These are phyloP conservation scores for Backusella psychrophila DNA, from an alignment of 192 early-diverging fungal species.

Conservation along the genomic window DNA sequence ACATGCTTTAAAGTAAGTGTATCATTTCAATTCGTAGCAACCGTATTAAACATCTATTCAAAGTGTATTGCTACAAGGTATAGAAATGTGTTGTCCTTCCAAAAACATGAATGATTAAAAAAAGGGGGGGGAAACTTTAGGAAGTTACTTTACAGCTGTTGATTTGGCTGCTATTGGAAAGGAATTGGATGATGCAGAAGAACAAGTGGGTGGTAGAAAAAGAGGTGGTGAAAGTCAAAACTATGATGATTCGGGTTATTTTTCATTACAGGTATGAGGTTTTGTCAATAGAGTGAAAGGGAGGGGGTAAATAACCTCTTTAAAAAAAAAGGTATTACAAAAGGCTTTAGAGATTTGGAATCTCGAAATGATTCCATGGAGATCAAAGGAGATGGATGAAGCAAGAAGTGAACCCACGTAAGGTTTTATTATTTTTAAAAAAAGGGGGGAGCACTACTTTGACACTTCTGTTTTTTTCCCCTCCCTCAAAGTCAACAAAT, in stretches of 20 bases:
- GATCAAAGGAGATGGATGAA: slow-evolving; percentile 38
- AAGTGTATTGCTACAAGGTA: slow-evolving; percentile 14
- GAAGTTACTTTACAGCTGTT: slow-evolving; percentile 71
- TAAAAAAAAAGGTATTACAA: slow-evolving; percentile 43
- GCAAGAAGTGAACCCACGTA: slow-evolving; percentile 57
- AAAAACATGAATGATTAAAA: background rate
- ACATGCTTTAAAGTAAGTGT: slow-evolving; percentile 64
- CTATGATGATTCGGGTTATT: slow-evolving; percentile 68
- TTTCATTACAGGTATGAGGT: slow-evolving; percentile 58
- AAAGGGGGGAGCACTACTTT: background rate
- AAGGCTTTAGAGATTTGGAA: slow-evolving; percentile 57
- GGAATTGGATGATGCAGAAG: slow-evolving; percentile 65
- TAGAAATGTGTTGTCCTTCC: background rate
- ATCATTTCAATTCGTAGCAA: background rate
- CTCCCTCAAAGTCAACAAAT: slow-evolving; percentile 38
- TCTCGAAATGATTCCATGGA: slow-evolving; percentile 57
- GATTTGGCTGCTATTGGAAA: slow-evolving; percentile 70
- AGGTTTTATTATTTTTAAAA: background rate
- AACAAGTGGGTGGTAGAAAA: slow-evolving; percentile 28
- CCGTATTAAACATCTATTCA: background rate
- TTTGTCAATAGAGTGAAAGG: too few species aligned
- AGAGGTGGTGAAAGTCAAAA: slow-evolving; percentile 39
- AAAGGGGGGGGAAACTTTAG: slow-evolving; percentile 10
- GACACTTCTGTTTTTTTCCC: too few species aligned
- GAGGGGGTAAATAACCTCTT: background rate